Evolutionary conservation across 805 yeast species (phyloP), one percentile per base, ranked within the genome.

Genomic region (Lipomyces anomalus): DNA sequence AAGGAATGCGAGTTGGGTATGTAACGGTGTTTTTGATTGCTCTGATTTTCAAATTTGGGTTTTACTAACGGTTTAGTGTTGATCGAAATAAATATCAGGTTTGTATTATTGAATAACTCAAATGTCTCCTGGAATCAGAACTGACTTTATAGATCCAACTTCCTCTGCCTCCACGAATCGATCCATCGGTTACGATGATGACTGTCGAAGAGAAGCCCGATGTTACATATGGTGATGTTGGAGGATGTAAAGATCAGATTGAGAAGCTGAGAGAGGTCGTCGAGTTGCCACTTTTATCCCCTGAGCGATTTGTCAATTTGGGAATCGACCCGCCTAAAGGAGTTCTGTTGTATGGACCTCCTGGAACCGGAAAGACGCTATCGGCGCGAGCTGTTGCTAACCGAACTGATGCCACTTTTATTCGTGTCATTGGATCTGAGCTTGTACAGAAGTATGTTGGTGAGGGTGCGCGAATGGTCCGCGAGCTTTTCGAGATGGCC

Each of bases 261-360:
- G 99, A 92, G 66, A 89, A 90, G 67, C 73, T 89, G 50, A 78
- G 97, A 65, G 97, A 89, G 67, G 97, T 90, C 50, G 97, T 89
- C 16, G 97, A 90, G 67, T 72, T 90, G 61, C 97, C 97, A 35
- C 69, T 89, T 56, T 71, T 92, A 46, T 85, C 95, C 7, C 98
- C 98, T 24, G 99, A 92, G 69, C 78, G 98, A 63, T 92, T 92
- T 66, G 97, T 89, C 47, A 88, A 85, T 57, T 75, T 92, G 52
- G 99, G 99, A 43, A 92, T 92, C 62, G 98, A 92, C 66, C 99
- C 99, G 33, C 99, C 99, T 45, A 92, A 92, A 70, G 99, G 99
- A 63, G 89, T 92, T 54, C 71, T 92, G 56, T 72, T 92, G 39
- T 92, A 92, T 64, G 98, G 98, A 0, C 98, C 98, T 6, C 98